A percentile compares a stretch with the other conserved stretches of the same genome.
These are phyloP conservation scores for Suillus sp. DNA, from an alignment of 768 basidiomycete species.

Conservation along the genomic window DNA sequence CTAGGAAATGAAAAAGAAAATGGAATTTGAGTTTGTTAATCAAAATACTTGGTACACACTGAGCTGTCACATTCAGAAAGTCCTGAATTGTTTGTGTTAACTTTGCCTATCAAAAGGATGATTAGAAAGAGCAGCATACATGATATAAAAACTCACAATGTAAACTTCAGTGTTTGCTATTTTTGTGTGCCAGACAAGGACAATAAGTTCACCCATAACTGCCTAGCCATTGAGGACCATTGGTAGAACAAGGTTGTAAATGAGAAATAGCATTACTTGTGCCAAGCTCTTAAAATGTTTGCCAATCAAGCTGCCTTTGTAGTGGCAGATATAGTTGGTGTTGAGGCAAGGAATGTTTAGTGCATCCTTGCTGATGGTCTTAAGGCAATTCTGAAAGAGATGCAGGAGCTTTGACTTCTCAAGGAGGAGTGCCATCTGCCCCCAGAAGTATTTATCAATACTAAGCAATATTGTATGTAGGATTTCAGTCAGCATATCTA, in stretches of 20 bases:
- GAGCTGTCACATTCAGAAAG: no score
- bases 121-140: no score
- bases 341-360: conserved; percentile 27
- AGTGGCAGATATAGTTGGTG: conserved; percentile 34
- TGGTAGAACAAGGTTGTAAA: conserved; percentile 19
- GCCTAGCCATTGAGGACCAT: conserved; percentile 16
- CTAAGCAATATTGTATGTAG: conserved; percentile 35
- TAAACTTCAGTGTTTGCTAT: not conserved
- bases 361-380: conserved; percentile 22
- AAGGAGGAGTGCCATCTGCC: conserved; percentile 16
- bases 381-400: conserved; percentile 24
- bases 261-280: conserved; percentile 35
- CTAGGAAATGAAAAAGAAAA: no score
- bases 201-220: conserved; percentile 13
- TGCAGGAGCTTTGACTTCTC: conserved; percentile 23
- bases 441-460: conserved; percentile 35
- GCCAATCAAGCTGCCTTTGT: conserved; percentile 32
- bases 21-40: no score
- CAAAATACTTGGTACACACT: no score
- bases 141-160: not conserved
- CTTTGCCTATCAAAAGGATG: no score
- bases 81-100: no score
- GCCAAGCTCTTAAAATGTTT: conserved; percentile 25
- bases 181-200: conserved; percentile 32
- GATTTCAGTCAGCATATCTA: conserved; percentile 29